A percentile compares a stretch with the other conserved stretches of the same genome.
Conservation (phyloP, 495 filamentous ascomycete species). For the Thermothielavioides terrestris region DNA sequence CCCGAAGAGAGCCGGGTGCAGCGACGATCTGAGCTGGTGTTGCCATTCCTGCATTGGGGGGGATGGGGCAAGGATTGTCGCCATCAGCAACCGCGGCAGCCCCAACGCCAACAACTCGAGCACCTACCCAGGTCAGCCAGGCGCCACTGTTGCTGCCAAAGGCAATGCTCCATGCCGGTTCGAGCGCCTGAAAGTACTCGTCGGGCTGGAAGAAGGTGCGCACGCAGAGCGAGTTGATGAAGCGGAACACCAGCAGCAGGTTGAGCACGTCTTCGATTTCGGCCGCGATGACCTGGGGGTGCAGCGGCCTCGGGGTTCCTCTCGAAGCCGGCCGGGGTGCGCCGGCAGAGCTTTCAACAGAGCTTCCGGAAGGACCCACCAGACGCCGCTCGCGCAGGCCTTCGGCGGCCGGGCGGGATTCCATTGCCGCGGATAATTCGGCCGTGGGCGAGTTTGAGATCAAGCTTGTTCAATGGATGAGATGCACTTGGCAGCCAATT, state of each 20-base stretch:
- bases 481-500: too few species aligned
- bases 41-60: conserved; percentile 74
- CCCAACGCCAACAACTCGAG: too few species aligned
- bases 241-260: conserved; percentile 64
- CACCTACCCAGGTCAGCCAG: conserved; percentile 90
- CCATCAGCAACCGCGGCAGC: too few species aligned
- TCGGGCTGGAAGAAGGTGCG: conserved; percentile 99
- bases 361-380: conserved; percentile 2
- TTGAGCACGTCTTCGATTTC: conserved; percentile 45
- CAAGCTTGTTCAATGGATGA: too few species aligned
- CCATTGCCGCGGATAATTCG: neutral
- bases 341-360: neutral
- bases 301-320: neutral
- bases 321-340: neutral
- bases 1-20: conserved; percentile 82
- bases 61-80: too few species aligned
- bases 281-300: conserved; percentile 24
- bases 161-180: conserved; percentile 86
- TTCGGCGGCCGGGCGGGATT: conserved; percentile 5
- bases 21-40: conserved; percentile 80
- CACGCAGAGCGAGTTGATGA: conserved; percentile 74
- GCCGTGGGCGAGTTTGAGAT: too few species aligned
- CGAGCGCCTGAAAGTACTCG: conserved; percentile 93
- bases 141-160: conserved; percentile 72
- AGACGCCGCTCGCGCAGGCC: neutral